These are phyloP conservation scores for Trichoderma gracile DNA, from an alignment of 2,329 filamentous ascomycete genomes.

Conservation along the genomic window DNA sequence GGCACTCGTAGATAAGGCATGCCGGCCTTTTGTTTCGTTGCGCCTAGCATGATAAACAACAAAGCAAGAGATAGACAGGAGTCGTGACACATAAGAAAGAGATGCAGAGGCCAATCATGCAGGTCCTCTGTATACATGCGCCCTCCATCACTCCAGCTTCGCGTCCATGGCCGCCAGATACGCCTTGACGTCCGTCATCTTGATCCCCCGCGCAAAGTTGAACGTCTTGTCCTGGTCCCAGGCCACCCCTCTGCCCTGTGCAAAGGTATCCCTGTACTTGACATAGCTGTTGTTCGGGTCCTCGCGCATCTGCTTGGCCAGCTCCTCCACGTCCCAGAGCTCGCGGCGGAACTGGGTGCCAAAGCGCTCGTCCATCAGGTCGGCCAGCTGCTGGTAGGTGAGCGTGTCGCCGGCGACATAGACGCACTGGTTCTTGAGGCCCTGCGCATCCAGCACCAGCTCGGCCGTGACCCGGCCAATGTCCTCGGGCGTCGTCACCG, in stretches of 20 bases:
- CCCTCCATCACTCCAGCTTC: not conserved
- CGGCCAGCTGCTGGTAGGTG: constrained; percentile 55
- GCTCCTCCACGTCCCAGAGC: constrained; percentile 48
- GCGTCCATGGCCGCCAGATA: constrained; percentile 38
- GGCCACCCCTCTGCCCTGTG: constrained; percentile 56
- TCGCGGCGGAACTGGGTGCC: constrained; percentile 47
- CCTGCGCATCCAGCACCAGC: constrained; percentile 48
- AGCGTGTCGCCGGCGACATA: constrained; percentile 64
- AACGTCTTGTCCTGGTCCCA: constrained; percentile 58
- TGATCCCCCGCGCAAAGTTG: constrained; percentile 52
- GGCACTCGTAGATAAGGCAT: constrained; percentile 9
- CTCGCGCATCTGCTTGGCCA: constrained; percentile 48
- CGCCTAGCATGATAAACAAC: not conserved
- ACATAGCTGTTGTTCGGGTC: constrained; percentile 50
- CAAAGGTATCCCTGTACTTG: constrained; percentile 65
- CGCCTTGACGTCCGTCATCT: constrained; percentile 44
- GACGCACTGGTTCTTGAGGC: constrained; percentile 47
- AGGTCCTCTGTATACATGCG: not conserved
- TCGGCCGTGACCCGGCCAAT: constrained; percentile 63
- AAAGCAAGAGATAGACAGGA: not conserved
- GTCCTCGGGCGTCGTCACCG: constrained; percentile 62
- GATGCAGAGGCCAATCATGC: not conserved
- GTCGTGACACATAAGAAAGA: not conserved
- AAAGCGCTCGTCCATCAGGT: constrained; percentile 50
- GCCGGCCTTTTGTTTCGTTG: too few relatives aligned